These are phyloP conservation scores for Spizellomyces punctatus DNA, from an alignment of 192 early-diverging fungal genomes.

Conservation along the genomic window DNA sequence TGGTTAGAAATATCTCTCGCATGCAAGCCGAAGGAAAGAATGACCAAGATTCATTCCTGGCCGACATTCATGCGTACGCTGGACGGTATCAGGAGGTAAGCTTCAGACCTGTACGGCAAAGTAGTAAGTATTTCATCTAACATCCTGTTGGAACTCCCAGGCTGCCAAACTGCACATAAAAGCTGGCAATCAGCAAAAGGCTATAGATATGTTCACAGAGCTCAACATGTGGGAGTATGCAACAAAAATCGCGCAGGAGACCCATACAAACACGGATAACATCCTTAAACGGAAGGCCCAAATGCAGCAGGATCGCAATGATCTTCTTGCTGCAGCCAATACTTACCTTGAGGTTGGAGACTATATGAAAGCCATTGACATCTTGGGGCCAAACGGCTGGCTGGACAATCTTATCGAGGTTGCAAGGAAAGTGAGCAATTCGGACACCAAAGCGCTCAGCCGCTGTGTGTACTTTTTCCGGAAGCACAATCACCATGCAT, in stretches of 20 bases:
- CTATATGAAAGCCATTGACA: slow-evolving; percentile 55
- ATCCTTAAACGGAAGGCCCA: slow-evolving; percentile 62
- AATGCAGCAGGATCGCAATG: slow-evolving; percentile 57
- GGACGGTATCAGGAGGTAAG: slow-evolving; percentile 57
- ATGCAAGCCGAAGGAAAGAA: slow-evolving; percentile 42
- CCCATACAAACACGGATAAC: slow-evolving; percentile 39
- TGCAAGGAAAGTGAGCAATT: slow-evolving; percentile 42
- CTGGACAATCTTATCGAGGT: slow-evolving; percentile 58
- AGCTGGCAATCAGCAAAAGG: slow-evolving; percentile 49
- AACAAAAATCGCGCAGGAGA: slow-evolving; percentile 53
- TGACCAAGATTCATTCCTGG: slow-evolving; percentile 46
- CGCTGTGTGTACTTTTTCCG: slow-evolving; percentile 54
- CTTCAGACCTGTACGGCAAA: background rate
- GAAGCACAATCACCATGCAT: slow-evolving; percentile 45
- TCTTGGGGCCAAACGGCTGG: slow-evolving; percentile 52
- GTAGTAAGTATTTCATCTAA: slow-evolving; percentile 1
- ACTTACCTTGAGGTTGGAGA: slow-evolving; percentile 65
- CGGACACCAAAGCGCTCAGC: slow-evolving; percentile 45
- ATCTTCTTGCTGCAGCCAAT: slow-evolving; percentile 56
- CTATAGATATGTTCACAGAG: slow-evolving; percentile 63
- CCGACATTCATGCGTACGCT: slow-evolving; percentile 48
- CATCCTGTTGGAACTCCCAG: slow-evolving; percentile 25
- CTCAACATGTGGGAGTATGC: slow-evolving; percentile 64
- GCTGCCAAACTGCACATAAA: slow-evolving; percentile 51
- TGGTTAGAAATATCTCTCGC: slow-evolving; percentile 39